Base-by-base conservation (phyloP, 805 yeast species). In the Barnettozyma wickerhamii region DNA sequence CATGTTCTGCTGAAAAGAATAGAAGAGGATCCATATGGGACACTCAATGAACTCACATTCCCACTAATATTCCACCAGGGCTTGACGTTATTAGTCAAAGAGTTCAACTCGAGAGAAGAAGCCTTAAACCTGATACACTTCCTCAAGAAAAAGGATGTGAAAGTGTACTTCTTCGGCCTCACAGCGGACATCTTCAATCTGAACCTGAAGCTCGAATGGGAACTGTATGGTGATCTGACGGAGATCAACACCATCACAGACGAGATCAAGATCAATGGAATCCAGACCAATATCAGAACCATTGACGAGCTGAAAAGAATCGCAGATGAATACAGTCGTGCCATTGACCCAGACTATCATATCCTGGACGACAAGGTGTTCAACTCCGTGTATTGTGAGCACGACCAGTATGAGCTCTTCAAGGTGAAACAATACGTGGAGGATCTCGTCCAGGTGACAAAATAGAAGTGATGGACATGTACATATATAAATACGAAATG, bases 231-330 rank as follows among this genome's bases (percentile, higher is more conserved):
- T 28, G 71, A 68, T 41, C 45, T 69, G 23, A 53, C 52, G 20
- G 51, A 58, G 5, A 59, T 67, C n/a, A 58, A 60, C 19, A 47
- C 51, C 12, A 44, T 65, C 14, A 52, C 65, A n/a, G 60, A 65
- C 14, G 74, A 70, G 41, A 57, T 70, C 53, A 60, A 59, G 13
- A 63, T 66, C 38, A 68, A 70, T 44, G 74, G 69, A 6, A 60
- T 70, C 10, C 56, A 58, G 26, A 64, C 68, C 4, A 58, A 63
- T 38, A 37, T 54, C 5, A 57, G 51, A 12, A 69, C 73, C 6
- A 49, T 58, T 9, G n/a, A 35, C 2, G 32, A 40, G 5, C 19
- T 53, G 13, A 40, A 28, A 10, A 21, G 26, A 9, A 42, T 51
- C 9, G 35, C 48, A 1, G 30, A 26, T 6, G 49, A 49, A 13